Evolutionary conservation across 108 stramenopile genomes (phyloP).

Genomic region (Conticribra weissflogii): DNA sequence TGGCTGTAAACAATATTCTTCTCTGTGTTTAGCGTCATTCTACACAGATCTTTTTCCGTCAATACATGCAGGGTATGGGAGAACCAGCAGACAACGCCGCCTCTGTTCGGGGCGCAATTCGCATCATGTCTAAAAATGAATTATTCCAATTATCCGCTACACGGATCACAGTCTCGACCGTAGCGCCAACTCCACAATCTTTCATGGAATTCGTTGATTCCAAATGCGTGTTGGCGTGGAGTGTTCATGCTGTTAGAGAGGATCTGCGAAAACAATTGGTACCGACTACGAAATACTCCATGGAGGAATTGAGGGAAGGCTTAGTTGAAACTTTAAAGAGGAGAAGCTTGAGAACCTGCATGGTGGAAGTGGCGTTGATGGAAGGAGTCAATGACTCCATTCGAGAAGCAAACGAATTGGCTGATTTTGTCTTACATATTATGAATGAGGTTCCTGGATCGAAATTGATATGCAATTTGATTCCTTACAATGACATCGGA

Average conservation of each 20-base stretch:
- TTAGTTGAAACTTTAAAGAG: slow-evolving; percentile 56
- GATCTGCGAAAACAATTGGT: slow-evolving; percentile 70
- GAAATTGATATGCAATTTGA: slow-evolving; percentile 80
- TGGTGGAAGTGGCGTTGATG: slow-evolving; percentile 85
- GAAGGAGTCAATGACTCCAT: slow-evolving; percentile 81
- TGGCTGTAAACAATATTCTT: slow-evolving; percentile 49
- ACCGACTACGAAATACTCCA: slow-evolving; percentile 75
- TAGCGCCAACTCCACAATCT: slow-evolving; percentile 70
- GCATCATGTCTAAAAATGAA: slow-evolving; percentile 50
- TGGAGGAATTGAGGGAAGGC: slow-evolving; percentile 74
- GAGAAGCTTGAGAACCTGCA: slow-evolving; percentile 53
- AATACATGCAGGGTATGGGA: slow-evolving; percentile 50
- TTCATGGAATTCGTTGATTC: slow-evolving; percentile 36
- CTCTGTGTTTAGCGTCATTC: too few species aligned
- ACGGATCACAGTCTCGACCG: slow-evolving; percentile 84
- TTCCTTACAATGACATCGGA: slow-evolving; percentile 82
- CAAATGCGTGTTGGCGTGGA: slow-evolving; percentile 73
- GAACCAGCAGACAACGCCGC: slow-evolving; percentile 77
- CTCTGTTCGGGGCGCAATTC: slow-evolving; percentile 53
- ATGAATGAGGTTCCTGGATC: slow-evolving; percentile 50
- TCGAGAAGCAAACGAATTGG: slow-evolving; percentile 78
- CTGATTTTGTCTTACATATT: slow-evolving; percentile 68
- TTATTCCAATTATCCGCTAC: slow-evolving; percentile 59
- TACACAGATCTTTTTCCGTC: too few species aligned
- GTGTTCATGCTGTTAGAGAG: slow-evolving; percentile 78